Percentiles rank a stretch among this genome's conserved stretches.
These are phyloP conservation scores for Stachybotrys echinatus DNA, from an alignment of 2,329 filamentous ascomycete species.

Conservation along the genomic window DNA sequence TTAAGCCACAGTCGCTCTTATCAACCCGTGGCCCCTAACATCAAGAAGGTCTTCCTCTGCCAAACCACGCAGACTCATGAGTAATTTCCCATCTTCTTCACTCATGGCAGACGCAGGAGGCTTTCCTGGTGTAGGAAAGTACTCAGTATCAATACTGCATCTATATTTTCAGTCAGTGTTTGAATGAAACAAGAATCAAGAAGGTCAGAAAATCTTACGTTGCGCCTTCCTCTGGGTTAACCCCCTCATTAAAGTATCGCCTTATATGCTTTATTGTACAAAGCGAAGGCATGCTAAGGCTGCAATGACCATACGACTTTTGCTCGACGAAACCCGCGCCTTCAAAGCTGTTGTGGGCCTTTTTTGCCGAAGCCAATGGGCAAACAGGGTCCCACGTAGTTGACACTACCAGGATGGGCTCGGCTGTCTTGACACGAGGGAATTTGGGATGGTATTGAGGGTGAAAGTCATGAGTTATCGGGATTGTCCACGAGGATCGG, in stretches of 20 bases:
- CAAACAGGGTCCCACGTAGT: slow-evolving; percentile 45
- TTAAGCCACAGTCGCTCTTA: too few species aligned
- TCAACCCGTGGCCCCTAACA: too few species aligned
- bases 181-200: too few species aligned
- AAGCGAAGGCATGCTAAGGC: slow-evolving; percentile 27
- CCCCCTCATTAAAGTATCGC: slow-evolving; percentile 30
- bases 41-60: too few species aligned
- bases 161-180: neutral
- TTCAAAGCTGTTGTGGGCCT: slow-evolving; percentile 27
- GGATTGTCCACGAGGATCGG: slow-evolving; percentile 19
- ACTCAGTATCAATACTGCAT: neutral
- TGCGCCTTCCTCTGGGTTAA: slow-evolving; percentile 19
- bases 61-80: neutral
- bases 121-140: neutral
- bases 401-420: slow-evolving; percentile 25
- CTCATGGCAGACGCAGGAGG: neutral
- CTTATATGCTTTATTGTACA: slow-evolving; percentile 30
- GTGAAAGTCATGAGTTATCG: slow-evolving; percentile 20
- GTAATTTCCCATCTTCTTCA: neutral
- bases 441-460: slow-evolving; percentile 5
- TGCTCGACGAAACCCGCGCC: slow-evolving; percentile 33
- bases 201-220: neutral
- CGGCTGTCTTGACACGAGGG: slow-evolving; percentile 23
- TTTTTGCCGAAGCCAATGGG: slow-evolving; percentile 30
- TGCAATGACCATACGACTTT: slow-evolving; percentile 37